Evolutionary conservation across 2,329 filamentous ascomycete genomes (phyloP).

Genomic region (Clonostachys chloroleuca): DNA sequence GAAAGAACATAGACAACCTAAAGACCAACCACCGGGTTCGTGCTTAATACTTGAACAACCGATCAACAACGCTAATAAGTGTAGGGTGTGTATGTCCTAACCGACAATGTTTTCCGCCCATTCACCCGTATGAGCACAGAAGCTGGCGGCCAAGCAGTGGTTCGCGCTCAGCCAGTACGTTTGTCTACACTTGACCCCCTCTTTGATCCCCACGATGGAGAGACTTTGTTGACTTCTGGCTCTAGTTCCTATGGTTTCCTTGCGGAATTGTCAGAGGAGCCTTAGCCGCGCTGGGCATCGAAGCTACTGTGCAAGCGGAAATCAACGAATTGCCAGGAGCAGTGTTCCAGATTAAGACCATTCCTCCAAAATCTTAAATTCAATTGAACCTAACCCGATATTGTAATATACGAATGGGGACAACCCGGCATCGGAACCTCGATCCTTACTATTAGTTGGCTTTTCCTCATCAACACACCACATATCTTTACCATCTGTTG

Average conservation of each 20-base stretch:
- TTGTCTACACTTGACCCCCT: conserved; percentile 1
- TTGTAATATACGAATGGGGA: no score
- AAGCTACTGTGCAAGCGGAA: conserved; percentile 88
- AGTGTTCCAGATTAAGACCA: conserved; percentile 93
- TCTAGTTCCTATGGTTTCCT: conserved; percentile 88
- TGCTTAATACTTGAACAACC: not conserved
- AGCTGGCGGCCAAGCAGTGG: conserved; percentile 65
- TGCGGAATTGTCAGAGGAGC: conserved; percentile 89
- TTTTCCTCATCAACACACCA: no score
- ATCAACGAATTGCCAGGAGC: conserved; percentile 81
- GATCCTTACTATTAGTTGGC: no score
- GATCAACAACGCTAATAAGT: not conserved
- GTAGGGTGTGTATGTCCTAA: conserved; percentile 91
- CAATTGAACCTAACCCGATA: not conserved
- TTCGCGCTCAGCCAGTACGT: conserved; percentile 74
- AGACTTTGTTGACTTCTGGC: conserved; percentile 4
- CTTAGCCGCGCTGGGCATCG: conserved; percentile 87
- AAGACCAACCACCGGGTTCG: conserved; percentile 92
- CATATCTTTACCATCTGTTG: no score
- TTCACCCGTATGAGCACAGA: conserved; percentile 87
- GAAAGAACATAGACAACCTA: conserved; percentile 96
- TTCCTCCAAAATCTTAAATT: conserved; percentile 57
- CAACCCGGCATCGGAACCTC: no score
- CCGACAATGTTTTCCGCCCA: conserved; percentile 86
- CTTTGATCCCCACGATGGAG: not conserved